phyloP scores from a whole-genome alignment of 495 filamentous ascomycete genomes.

The Apiosordaria backusii region DNA sequence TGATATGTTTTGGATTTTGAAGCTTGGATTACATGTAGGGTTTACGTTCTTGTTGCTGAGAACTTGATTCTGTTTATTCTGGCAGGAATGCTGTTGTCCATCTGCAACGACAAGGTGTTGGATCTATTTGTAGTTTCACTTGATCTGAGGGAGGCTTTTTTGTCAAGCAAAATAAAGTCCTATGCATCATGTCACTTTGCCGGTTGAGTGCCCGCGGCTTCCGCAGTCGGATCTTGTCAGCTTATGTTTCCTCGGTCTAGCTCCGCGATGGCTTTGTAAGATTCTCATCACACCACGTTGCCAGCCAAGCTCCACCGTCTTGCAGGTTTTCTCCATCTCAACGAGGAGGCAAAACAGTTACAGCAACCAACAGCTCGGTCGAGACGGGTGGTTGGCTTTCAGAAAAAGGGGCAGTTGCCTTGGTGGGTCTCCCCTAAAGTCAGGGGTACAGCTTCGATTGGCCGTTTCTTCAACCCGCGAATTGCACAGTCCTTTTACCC shows the following conservation, averaged over 20 bases:
- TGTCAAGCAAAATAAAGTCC: background rate
- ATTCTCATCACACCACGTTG: too few relatives aligned
- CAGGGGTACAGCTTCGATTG: background rate
- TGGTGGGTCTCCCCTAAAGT: background rate
- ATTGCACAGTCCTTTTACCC: background rate
- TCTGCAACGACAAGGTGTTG: background rate
- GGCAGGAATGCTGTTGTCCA: background rate
- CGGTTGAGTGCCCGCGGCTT: background rate
- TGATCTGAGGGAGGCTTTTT: background rate
- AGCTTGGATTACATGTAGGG: background rate
- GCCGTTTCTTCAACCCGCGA: background rate
- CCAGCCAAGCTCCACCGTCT: too few relatives aligned
- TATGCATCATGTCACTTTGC: background rate
- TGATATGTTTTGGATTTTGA: background rate
- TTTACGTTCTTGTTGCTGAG: background rate
- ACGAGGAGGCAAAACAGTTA: background rate
- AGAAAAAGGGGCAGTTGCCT: background rate
- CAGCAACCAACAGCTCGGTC: background rate
- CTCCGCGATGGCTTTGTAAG: too few relatives aligned
- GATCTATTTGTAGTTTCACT: background rate
- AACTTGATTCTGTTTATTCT: background rate
- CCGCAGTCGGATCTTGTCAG: background rate
- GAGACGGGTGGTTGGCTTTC: background rate
- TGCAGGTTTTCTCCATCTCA: too few relatives aligned
- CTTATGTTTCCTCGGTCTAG: too few relatives aligned